These are phyloP conservation scores for Penicillium vulpinum DNA, from an alignment of 2,329 filamentous ascomycete species.

Conservation along the genomic window DNA sequence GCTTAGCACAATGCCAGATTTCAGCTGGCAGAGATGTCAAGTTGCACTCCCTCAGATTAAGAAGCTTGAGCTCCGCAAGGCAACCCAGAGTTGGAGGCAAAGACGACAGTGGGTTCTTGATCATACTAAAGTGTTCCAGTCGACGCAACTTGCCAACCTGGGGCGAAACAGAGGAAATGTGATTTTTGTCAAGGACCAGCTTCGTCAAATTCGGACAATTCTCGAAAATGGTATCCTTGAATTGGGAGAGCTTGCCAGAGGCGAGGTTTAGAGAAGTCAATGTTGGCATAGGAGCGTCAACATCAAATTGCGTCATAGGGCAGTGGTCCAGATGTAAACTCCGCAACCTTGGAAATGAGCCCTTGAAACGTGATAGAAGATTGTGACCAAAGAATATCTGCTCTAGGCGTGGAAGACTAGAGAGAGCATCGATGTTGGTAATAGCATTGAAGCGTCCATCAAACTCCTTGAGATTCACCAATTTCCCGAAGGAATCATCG, in stretches of 20 bases:
- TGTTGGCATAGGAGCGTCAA: conserved; percentile 73
- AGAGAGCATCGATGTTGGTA: conserved; percentile 82
- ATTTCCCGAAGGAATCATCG: conserved; percentile 68
- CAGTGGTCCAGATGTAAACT: conserved; percentile 90
- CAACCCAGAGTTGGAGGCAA: conserved; percentile 87
- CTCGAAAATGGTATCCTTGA: conserved; percentile 81
- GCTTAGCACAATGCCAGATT: conserved; percentile 89
- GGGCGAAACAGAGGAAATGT: conserved; percentile 84
- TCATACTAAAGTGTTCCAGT: conserved; percentile 89
- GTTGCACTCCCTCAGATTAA: conserved; percentile 93
- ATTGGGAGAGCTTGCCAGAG: conserved; percentile 83
- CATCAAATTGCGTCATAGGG: conserved; percentile 89
- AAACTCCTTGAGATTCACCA: conserved; percentile 79
- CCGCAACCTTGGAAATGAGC: conserved; percentile 80
- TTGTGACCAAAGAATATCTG: conserved; percentile 91
- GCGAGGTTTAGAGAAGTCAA: conserved; percentile 86
- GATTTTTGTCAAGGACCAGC: conserved; percentile 88
- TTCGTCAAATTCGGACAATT: conserved; percentile 85
- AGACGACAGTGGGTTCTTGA: conserved; percentile 82
- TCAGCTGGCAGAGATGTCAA: conserved; percentile 84
- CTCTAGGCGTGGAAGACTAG: conserved; percentile 80
- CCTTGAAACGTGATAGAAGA: conserved; percentile 82
- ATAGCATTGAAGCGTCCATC: conserved; percentile 94
- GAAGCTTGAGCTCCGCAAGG: conserved; percentile 75
- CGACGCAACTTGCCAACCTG: conserved; percentile 81